phyloP scores from a whole-genome alignment of 441 rosid genomes.

The Kokia cookei region DNA sequence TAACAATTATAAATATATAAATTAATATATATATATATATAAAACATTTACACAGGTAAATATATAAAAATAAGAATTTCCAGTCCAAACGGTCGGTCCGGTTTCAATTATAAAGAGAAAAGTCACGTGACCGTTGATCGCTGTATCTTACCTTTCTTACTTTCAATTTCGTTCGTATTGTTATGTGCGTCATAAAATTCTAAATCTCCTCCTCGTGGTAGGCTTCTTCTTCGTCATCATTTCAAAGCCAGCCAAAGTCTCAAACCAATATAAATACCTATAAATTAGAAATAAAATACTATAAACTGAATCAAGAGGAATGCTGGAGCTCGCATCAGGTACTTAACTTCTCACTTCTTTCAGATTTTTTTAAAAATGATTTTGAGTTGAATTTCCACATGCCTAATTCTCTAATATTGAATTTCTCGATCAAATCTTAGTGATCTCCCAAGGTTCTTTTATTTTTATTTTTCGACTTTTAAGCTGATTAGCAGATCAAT shows the following conservation, averaged over 20 bases:
- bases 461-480: too few relatives aligned
- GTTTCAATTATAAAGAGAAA: background rate
- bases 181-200: background rate
- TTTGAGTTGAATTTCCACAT: too few relatives aligned
- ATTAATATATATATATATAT: too few relatives aligned
- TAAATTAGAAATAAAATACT: background rate
- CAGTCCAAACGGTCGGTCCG: too few relatives aligned
- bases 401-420: too few relatives aligned
- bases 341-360: background rate
- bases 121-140: background rate
- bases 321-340: background rate
- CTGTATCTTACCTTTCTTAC: background rate
- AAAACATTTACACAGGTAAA: too few relatives aligned
- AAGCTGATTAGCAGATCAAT: background rate
- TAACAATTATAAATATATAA: too few relatives aligned
- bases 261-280: background rate
- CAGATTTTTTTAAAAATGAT: background rate
- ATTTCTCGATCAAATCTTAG: background rate
- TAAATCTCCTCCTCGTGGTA: background rate
- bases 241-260: background rate
- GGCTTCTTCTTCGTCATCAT: background rate
- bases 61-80: too few relatives aligned
- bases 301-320: background rate
- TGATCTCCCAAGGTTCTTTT: background rate
- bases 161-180: background rate